Base-by-base conservation (phyloP, 2,329 filamentous ascomycete species). In the Taxawa tesnikishii region DNA sequence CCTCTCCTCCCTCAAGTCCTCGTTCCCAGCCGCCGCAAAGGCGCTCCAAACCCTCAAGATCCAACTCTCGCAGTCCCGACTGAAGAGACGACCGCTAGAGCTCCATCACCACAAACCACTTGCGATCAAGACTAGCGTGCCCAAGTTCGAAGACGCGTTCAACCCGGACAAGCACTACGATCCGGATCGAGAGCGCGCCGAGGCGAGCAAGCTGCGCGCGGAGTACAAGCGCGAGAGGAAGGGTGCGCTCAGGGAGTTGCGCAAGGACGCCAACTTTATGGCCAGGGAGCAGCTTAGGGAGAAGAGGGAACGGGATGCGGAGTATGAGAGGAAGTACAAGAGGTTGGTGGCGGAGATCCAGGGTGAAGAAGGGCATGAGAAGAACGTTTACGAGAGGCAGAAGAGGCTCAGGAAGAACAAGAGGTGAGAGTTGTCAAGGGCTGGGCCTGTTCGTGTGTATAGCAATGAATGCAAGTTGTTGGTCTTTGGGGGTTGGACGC, bases 161-260 rank as follows among this genome's bases (percentile, higher is more conserved):
- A 90, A 93, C 56, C 90, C 90, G 3, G 75, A 82, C 63, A 88
- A 85, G 62, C 90, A 96, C 69, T 96, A 98, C 71, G 92, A 98
- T 53, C 85, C 85, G 1, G 82, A 98, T 59, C 79, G 78, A 44
- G 85, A 94, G 58, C 82, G 90, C 19, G 79, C 83, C 14, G 85
- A 94, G 51, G 60, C 81, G 39, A 77, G 77, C 51, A 90, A 87
- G 58, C 70, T 98, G 50, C 78, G 77, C 62, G 78, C 78, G 40
- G 88, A 96, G 64, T 83, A 87, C 71, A 94, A 93, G 75, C 75
- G 81, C 52, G 90, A 98, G 69, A 73, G 75, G 57, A 98, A 98
- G 73, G 88, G 87, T 2, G 88, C 87, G 5, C 72, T 98, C 66
- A 74, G 90, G 46, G 90, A 98, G 61, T 65, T 98, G 47, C 74